These are phyloP conservation scores for Stemphylium lycopersici DNA, from an alignment of 2,329 filamentous ascomycete genomes.

Conservation along the genomic window DNA sequence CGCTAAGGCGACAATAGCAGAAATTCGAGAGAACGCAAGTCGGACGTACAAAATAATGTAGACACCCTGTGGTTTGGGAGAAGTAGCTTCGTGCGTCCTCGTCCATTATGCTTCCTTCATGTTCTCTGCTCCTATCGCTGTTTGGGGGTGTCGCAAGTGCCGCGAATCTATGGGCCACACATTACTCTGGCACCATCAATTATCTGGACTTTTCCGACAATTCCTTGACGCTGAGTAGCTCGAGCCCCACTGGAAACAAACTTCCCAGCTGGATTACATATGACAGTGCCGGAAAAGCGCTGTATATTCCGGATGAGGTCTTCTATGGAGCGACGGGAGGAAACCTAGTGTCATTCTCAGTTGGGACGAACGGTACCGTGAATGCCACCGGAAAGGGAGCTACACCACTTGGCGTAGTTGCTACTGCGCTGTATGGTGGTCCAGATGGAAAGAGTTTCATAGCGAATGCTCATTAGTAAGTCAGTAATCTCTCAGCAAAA, in stretches of 20 bases:
- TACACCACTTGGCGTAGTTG: slow-evolving; percentile 34
- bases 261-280: slow-evolving; percentile 43
- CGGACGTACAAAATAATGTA: slow-evolving; percentile 16
- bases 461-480: slow-evolving; percentile 41
- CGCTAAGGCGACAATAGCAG: slow-evolving; percentile 9
- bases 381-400: slow-evolving; percentile 28
- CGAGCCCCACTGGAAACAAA: slow-evolving; percentile 28
- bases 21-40: slow-evolving; percentile 5
- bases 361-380: slow-evolving; percentile 35
- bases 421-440: slow-evolving; percentile 38
- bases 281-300: slow-evolving; percentile 29
- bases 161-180: slow-evolving; percentile 38
- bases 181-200: slow-evolving; percentile 41
- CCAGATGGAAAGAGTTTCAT: slow-evolving; percentile 39
- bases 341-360: slow-evolving; percentile 31
- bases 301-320: slow-evolving; percentile 39
- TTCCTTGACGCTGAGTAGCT: slow-evolving; percentile 29
- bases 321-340: slow-evolving; percentile 25
- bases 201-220: slow-evolving; percentile 32
- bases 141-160: slow-evolving; percentile 35
- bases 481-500: background rate
- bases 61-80: background rate
- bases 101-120: slow-evolving; percentile 31
- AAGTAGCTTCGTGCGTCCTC: background rate
- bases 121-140: slow-evolving; percentile 30